phyloP scores from a whole-genome alignment of 1,139 yeast species.

The Hyphopichia wangnamkhiaoensis region DNA sequence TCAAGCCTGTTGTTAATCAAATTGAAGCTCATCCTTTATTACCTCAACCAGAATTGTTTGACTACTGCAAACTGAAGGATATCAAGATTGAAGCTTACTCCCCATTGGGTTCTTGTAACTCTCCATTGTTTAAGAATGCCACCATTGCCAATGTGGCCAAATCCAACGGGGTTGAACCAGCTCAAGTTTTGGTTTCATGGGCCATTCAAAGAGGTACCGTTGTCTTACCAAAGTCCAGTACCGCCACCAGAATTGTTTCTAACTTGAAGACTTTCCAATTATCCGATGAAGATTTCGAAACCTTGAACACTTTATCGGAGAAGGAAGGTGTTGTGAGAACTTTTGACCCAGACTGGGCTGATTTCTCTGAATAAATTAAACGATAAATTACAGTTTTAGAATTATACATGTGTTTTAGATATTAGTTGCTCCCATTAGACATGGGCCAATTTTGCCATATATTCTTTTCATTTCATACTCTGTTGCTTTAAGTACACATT shows the following conservation, averaged over 20 bases:
- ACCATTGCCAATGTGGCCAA: conserved; percentile 42
- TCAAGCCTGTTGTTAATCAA: conserved; percentile 52
- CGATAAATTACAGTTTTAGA: too few species aligned
- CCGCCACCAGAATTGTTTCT: conserved; percentile 33
- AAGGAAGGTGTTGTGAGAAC: conserved; percentile 34
- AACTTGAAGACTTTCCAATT: conserved; percentile 35
- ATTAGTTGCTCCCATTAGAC: too few species aligned
- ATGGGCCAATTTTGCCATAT: too few species aligned
- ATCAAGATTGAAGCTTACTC: conserved; percentile 58
- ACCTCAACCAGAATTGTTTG: conserved; percentile 51
- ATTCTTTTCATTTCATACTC: too few species aligned
- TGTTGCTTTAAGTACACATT: too few species aligned
- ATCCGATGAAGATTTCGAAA: conserved; percentile 34
- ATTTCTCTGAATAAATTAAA: conserved; percentile 3
- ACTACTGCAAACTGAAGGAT: conserved; percentile 43
- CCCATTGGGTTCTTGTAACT: conserved; percentile 58
- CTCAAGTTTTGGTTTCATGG: conserved; percentile 53
- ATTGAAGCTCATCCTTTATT: conserved; percentile 62
- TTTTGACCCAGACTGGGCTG: conserved; percentile 25
- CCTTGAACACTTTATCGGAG: conserved; percentile 31
- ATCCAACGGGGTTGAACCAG: conserved; percentile 44
- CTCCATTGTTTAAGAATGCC: conserved; percentile 51
- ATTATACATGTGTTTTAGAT: too few species aligned
- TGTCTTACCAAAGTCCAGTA: conserved; percentile 57
- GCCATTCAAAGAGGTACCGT: conserved; percentile 53